Percentiles rank a stretch among this genome's conserved stretches.
phyloP scores from a whole-genome alignment of 495 filamentous ascomycete genomes.

The Tuber umbilicatum region DNA sequence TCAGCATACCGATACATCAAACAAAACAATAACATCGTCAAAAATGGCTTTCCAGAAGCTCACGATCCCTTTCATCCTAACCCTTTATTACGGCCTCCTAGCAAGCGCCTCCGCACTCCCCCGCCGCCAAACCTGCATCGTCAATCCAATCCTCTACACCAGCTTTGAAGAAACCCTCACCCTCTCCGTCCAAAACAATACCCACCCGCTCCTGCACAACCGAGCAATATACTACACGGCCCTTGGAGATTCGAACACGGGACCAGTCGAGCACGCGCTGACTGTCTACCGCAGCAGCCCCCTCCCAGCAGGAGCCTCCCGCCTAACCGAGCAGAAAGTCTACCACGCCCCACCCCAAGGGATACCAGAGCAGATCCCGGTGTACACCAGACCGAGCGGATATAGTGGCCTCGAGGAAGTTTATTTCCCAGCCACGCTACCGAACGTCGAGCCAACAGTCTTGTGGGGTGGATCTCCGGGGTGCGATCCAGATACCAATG shows the following conservation, averaged over 20 bases:
- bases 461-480: neutral
- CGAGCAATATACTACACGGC: neutral
- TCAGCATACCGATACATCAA: neutral
- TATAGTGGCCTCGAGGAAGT: neutral
- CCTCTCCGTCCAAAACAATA: neutral
- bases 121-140: neutral
- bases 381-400: neutral
- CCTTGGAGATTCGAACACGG: neutral
- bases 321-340: neutral
- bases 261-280: neutral
- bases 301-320: neutral
- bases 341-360: neutral
- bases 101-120: neutral
- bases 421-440: neutral
- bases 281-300: neutral
- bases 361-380: neutral
- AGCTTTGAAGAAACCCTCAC: slow-evolving; percentile 1
- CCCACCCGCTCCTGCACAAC: neutral
- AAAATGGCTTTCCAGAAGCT: neutral
- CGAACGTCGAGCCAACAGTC: neutral
- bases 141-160: neutral
- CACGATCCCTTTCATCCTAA: neutral
- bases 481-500: neutral
- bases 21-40: neutral
- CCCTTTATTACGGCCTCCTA: neutral